phyloP scores from a whole-genome alignment of 352 stramenopile species.

The Phytophthora citricola region DNA sequence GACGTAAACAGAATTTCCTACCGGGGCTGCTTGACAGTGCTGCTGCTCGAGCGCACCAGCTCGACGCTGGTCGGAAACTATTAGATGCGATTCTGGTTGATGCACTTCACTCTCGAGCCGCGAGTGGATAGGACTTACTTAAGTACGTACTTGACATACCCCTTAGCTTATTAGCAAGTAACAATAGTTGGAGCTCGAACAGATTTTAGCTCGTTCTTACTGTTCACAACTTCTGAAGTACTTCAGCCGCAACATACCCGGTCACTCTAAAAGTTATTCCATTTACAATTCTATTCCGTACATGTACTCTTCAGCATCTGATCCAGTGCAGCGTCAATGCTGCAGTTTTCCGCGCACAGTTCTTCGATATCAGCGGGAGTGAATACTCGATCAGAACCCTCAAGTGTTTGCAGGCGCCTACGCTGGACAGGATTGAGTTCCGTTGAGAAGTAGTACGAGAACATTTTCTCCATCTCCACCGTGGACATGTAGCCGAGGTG shows the following conservation, averaged over 20 bases:
- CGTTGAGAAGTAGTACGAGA: conserved; percentile 62
- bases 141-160: neutral
- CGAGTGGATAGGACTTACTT: conserved; percentile 11
- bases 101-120: conserved; percentile 26
- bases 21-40: conserved; percentile 62
- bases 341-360: conserved; percentile 51
- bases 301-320: neutral
- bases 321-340: conserved; percentile 49
- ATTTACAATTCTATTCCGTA: neutral
- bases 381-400: conserved; percentile 9
- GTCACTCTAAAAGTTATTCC: too few relatives aligned
- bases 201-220: neutral
- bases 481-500: conserved; percentile 66
- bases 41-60: conserved; percentile 49
- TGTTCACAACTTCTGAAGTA: too few relatives aligned
- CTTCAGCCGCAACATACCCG: too few relatives aligned
- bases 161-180: conserved; percentile 14
- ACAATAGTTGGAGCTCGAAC: neutral
- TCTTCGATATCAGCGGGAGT: conserved; percentile 55
- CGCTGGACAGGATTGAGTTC: conserved; percentile 34
- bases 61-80: conserved; percentile 35
- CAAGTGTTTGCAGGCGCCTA: conserved; percentile 8
- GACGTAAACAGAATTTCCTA: conserved; percentile 88
- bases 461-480: conserved; percentile 51
- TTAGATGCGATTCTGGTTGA: conserved; percentile 36